Evolutionary conservation across 805 yeast species (phyloP), one percentile per base, ranked within the genome.

Genomic region (Lipomyces oligophaga): DNA sequence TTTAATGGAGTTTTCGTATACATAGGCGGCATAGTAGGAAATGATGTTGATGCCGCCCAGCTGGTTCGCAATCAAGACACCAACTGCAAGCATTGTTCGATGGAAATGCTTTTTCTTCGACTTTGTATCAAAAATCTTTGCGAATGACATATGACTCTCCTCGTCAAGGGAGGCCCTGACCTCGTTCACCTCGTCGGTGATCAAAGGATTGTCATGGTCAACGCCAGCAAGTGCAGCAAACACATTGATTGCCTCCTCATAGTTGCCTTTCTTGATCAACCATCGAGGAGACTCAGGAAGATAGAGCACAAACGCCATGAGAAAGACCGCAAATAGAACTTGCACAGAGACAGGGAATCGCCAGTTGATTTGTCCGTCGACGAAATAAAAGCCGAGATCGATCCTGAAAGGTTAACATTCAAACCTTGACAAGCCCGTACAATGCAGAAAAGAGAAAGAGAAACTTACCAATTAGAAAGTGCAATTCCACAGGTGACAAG

Each of bases 261-360:
- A 62, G 43, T 79, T 69, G 62, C 83, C 82, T 57, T 82, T 79
- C 59, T 79, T 79, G 8, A 90, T 85, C 60, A 77, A 80, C 70
- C 76, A 89, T 52, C 97, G 73, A 0, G 96, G 96, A 37, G 90
- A 79, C 65, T 89, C 97, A 1, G 97, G 97, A 21, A 89, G 67
- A 35, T 79, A 75, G 34, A 77, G 59, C 33, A 70, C 61, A 25
- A 72, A 67, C 16, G 38, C 66, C 41, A 50, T 81, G 79, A 85
- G 69, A 40, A 81, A 63, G 35, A 83, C 66, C 41, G 85, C 45
- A 59, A 82, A 80, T 33, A 81, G 54, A 47, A 78, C 70, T 69
- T 85, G 95, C 61, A 83, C 68, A 2, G 86, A 83, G 51, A 85
- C 76, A 13, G 94, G 93, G 65, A 85, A 75, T 70, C 94, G 77